Evolutionary conservation across 2,329 filamentous ascomycete species (phyloP).

Genomic region (Davidsoniella neocaledoniae): DNA sequence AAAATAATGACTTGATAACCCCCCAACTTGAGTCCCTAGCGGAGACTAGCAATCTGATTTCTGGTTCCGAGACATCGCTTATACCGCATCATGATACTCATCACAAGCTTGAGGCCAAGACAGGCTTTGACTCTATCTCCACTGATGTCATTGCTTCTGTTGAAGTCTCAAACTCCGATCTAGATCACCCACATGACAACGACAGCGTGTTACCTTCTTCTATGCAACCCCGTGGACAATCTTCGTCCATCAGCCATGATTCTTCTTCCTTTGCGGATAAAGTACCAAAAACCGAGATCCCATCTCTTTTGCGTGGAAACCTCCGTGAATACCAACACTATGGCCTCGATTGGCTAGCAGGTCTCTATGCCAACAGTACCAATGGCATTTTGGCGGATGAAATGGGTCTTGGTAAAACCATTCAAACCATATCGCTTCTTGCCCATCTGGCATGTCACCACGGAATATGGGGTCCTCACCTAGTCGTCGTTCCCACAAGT

Average conservation of each 20-base stretch:
- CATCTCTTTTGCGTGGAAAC: slow-evolving; percentile 70
- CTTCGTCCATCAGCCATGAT: neutral
- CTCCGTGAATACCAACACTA: slow-evolving; percentile 92
- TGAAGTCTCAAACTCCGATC: neutral
- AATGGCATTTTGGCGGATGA: slow-evolving; percentile 96
- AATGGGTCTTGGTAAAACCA: slow-evolving; percentile 97
- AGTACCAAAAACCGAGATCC: slow-evolving; percentile 50
- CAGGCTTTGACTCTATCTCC: too few species aligned
- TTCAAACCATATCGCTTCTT: slow-evolving; percentile 87
- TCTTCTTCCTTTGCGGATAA: neutral
- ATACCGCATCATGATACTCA: too few species aligned
- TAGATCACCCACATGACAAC: neutral
- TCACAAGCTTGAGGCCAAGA: too few species aligned
- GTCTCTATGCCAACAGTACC: slow-evolving; percentile 77
- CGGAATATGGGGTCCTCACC: slow-evolving; percentile 85
- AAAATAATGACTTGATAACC: too few species aligned
- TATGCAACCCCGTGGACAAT: neutral
- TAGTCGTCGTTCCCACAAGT: slow-evolving; percentile 92
- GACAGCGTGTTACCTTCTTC: neutral
- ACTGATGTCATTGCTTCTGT: neutral
- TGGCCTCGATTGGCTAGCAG: slow-evolving; percentile 92
- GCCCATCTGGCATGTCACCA: slow-evolving; percentile 84
- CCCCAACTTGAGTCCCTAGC: too few species aligned
- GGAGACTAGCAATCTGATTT: too few species aligned
- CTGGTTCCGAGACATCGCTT: too few species aligned